Base-by-base conservation (phyloP, 2,329 filamentous ascomycete genomes). In the Rutstroemia sp. region DNA sequence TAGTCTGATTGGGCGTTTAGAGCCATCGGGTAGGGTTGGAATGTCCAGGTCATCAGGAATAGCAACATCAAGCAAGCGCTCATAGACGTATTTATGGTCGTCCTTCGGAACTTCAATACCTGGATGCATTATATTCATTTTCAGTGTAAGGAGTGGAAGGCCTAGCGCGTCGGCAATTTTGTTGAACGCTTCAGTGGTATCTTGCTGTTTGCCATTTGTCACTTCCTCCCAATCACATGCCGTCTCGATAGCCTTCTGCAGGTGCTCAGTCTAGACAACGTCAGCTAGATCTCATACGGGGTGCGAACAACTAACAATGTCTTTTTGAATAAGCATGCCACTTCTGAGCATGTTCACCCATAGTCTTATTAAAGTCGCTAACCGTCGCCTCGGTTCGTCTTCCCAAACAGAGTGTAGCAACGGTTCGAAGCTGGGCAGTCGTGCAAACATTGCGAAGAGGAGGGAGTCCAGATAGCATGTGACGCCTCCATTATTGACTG, bases 401-500 rank as follows among this genome's bases (percentile, higher is more conserved):
- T 84, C 79, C 60, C 89, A 89, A 7, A 86, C 83, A 69, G 48
- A 23, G 27, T 89, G 92, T 37, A 96, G 77, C 78, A 97, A 95
- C 49, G 88, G 89, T 71, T 97, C 92, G 69, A 96, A 99, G 61
- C 88, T 92, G 63, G 90, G 87, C 39, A 96, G 78, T 58, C 89
- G 86, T 17, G 89, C 88, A 69, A 97, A 97, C 90, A 99, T 96
- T 70, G 92, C 88, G 69, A 96, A 97, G 1, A 99, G 79, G 21
- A 97, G 75, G 0, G 92, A 81, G 70, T 97, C 94, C 16, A 97
- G 76, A 69, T 95, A 97, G 74, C 94, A 99, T n/a, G 92, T 97
- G 38, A 96, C 90, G 48, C 82, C 83, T 46, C 86, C 80, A 48
- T 91, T 80, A 68, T 99, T 99, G 64, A 89, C 87, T 12, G 94